Percentiles rank a stretch among this genome's conserved stretches.
phyloP scores from a whole-genome alignment of 352 stramenopile species.

The Phytophthora gonapodyides region DNA sequence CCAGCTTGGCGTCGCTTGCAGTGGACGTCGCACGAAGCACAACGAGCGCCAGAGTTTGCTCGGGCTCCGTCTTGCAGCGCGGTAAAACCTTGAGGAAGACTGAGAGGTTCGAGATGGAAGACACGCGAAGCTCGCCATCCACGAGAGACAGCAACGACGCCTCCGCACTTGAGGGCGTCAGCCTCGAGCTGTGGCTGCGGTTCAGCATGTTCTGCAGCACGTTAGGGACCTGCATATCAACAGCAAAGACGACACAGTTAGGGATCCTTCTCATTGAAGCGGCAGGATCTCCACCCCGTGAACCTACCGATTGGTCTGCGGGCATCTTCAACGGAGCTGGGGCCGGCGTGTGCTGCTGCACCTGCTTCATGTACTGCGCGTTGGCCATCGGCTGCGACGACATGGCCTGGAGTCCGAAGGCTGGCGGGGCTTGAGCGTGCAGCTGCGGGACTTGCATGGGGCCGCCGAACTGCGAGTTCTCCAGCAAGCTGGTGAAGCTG shows the following conservation, averaged over 20 bases:
- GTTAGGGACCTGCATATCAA: constrained; percentile 33
- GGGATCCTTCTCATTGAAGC: neutral
- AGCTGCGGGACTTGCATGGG: constrained; percentile 32
- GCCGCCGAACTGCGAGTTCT: constrained; percentile 35
- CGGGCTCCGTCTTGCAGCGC: constrained; percentile 66
- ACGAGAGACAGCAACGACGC: constrained; percentile 59
- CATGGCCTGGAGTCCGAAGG: constrained; percentile 33
- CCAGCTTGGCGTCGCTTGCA: constrained; percentile 57
- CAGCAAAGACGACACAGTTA: constrained; percentile 8
- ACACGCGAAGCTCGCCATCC: constrained; percentile 56
- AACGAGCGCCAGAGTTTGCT: constrained; percentile 72
- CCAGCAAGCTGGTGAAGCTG: constrained; percentile 41
- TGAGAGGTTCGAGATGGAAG: constrained; percentile 50
- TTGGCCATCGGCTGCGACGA: constrained; percentile 28
- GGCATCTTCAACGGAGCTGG: constrained; percentile 24
- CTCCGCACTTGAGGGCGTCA: constrained; percentile 46
- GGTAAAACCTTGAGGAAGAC: constrained; percentile 68
- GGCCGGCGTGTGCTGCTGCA: constrained; percentile 8
- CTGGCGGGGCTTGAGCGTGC: constrained; percentile 24
- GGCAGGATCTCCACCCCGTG: neutral
- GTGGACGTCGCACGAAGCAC: constrained; percentile 72
- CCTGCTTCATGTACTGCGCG: constrained; percentile 33
- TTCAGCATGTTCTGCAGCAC: constrained; percentile 45
- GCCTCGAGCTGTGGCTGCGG: constrained; percentile 26
- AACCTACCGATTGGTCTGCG: constrained; percentile 33